phyloP scores from a whole-genome alignment of 441 rosid species.

The Populus hybrid region DNA sequence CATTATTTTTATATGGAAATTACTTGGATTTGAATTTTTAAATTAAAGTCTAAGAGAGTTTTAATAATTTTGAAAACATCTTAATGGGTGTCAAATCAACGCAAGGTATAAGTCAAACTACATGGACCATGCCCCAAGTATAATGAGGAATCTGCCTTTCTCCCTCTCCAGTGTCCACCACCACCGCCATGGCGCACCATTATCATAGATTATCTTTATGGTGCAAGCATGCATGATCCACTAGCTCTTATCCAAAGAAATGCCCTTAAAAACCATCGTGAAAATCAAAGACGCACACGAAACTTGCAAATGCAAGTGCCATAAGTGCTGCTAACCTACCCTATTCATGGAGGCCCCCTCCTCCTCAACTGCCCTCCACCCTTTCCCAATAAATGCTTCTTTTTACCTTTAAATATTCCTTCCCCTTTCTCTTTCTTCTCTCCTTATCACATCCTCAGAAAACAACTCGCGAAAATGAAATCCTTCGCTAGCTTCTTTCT shows the following conservation, averaged over 20 bases:
- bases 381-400: constrained; percentile 12
- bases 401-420: neutral
- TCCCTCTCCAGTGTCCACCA: neutral
- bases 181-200: neutral
- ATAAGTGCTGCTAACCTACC: constrained; percentile 35
- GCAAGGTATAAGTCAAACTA: neutral
- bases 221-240: neutral
- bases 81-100: neutral
- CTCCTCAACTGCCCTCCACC: constrained; percentile 36
- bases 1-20: no score
- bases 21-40: no score
- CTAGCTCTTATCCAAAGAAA: no score
- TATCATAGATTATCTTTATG: neutral
- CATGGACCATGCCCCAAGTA: neutral
- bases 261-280: neutral
- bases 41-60: no score
- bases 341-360: constrained; percentile 18
- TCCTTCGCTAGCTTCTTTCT: constrained; percentile 27
- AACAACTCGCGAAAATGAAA: constrained; percentile 24
- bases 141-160: neutral
- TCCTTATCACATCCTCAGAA: neutral
- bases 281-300: no score
- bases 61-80: no score
- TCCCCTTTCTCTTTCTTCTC: neutral
- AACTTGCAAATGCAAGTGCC: constrained; percentile 5